These are phyloP conservation scores for Myriosclerotinia curreyana DNA, from an alignment of 2,329 filamentous ascomycete species.

Conservation along the genomic window DNA sequence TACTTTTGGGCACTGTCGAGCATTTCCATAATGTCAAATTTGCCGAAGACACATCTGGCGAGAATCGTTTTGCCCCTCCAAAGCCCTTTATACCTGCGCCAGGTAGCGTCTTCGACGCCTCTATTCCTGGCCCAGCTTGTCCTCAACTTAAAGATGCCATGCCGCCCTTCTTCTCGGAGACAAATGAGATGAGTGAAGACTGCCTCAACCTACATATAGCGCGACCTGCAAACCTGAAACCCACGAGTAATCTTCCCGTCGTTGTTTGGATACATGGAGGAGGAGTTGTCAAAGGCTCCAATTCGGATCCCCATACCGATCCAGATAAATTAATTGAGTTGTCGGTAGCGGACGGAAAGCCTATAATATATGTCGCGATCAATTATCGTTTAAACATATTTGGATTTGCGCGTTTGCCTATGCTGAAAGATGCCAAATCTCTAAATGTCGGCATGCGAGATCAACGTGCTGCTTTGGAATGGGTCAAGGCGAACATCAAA, in stretches of 20 bases:
- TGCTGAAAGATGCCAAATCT: conserved; percentile 13
- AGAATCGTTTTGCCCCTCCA: conserved; percentile 16
- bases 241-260: conserved; percentile 16
- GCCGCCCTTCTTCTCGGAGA: conserved; percentile 15
- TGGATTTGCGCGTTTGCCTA: conserved; percentile 11
- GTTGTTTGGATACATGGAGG: conserved; percentile 20
- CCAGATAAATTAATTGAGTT: background rate
- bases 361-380: conserved; percentile 18
- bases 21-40: conserved; percentile 19
- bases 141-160: conserved; percentile 19
- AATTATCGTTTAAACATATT: conserved; percentile 20
- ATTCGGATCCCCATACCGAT: conserved; percentile 3
- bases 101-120: conserved; percentile 13
- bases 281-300: conserved; percentile 15
- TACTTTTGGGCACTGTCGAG: conserved; percentile 7
- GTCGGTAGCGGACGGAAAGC: conserved; percentile 11
- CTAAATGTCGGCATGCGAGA: conserved; percentile 22
- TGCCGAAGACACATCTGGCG: conserved; percentile 16
- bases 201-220: conserved; percentile 18
- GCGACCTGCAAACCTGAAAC: background rate
- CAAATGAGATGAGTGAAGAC: conserved; percentile 18
- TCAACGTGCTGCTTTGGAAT: conserved; percentile 20
- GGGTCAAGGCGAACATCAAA: conserved; percentile 16
- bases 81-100: background rate
- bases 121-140: conserved; percentile 9